A percentile compares a stretch with the other conserved stretches of the same genome.
These are phyloP conservation scores for Flaveria brownii DNA, from an alignment of 129 eudicot species.

Conservation along the genomic window DNA sequence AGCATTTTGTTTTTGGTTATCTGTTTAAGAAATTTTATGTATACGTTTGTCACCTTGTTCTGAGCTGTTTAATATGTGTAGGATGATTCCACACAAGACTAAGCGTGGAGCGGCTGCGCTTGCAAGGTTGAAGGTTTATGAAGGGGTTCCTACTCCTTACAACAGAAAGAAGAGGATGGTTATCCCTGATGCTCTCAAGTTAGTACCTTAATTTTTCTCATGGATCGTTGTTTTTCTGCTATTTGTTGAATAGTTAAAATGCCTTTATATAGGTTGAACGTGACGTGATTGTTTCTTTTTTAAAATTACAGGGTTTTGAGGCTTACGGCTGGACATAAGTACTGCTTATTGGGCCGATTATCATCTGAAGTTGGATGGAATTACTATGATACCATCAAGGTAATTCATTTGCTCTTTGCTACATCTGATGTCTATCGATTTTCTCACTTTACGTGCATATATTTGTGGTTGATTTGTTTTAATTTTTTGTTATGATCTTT, in stretches of 20 bases:
- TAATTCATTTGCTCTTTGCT: not conserved
- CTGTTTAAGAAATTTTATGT: not conserved
- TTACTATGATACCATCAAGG: conserved; percentile 19
- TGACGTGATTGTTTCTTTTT: not conserved
- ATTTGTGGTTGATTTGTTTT: not conserved
- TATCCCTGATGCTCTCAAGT: conserved; percentile 85
- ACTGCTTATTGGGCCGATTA: conserved; percentile 16
- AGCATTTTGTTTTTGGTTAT: not conserved
- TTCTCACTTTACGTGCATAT: not conserved
- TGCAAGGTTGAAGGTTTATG: conserved; percentile 73
- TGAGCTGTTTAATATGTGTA: conserved; percentile 20
- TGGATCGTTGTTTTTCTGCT: not conserved
- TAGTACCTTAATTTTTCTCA: conserved; percentile 3
- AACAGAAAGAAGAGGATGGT: conserved; percentile 81
- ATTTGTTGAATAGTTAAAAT: not conserved
- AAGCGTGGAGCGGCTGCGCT: conserved; percentile 81
- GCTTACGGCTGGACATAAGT: conserved; percentile 38
- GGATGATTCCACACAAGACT: conserved; percentile 85
- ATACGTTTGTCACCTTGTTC: not conserved
- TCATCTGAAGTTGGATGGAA: conserved; percentile 20
- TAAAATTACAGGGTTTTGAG: conserved; percentile 60
- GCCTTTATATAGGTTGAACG: not conserved
- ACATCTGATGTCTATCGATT: not conserved
- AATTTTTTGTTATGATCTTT: not conserved
- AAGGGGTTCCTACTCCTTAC: conserved; percentile 79